Conservation (phyloP, 148 eudicot species). For the Pharnaceum exiguum region DNA sequence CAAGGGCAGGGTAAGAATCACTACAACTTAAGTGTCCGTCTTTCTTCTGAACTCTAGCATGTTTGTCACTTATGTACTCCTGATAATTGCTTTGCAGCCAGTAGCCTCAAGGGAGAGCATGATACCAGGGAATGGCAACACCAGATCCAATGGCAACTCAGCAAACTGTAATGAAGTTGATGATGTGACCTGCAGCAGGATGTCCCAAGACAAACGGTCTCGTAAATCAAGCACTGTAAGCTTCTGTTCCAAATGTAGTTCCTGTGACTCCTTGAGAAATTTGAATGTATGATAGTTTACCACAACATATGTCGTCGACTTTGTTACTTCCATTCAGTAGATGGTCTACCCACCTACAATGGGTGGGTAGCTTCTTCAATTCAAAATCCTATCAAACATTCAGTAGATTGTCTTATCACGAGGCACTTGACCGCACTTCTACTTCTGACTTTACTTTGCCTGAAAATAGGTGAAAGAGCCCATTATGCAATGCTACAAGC, state of each 20-base stretch:
- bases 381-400: too few relatives aligned
- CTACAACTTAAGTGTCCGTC: not conserved
- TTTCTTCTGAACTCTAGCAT: not conserved
- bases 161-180: slow-evolving; percentile 33
- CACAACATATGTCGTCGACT: too few relatives aligned
- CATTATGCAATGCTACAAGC: slow-evolving; percentile 63
- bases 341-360: too few relatives aligned
- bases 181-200: slow-evolving; percentile 44
- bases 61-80: not conserved
- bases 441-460: not conserved
- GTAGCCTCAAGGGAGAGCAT: slow-evolving; percentile 79
- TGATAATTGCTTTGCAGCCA: slow-evolving; percentile 43
- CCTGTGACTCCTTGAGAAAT: too few relatives aligned
- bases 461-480: slow-evolving; percentile 73
- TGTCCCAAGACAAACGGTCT: slow-evolving; percentile 59
- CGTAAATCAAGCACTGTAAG: slow-evolving; percentile 89
- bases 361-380: too few relatives aligned
- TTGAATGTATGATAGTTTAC: too few relatives aligned
- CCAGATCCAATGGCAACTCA: slow-evolving; percentile 30
- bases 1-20: slow-evolving; percentile 60
- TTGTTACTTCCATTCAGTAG: too few relatives aligned
- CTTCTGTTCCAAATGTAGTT: not conserved
- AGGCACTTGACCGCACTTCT: not conserved
- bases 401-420: not conserved
- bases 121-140: slow-evolving; percentile 43